These are phyloP conservation scores for Floccularia luteovirens DNA, from an alignment of 768 basidiomycete genomes.

Conservation along the genomic window DNA sequence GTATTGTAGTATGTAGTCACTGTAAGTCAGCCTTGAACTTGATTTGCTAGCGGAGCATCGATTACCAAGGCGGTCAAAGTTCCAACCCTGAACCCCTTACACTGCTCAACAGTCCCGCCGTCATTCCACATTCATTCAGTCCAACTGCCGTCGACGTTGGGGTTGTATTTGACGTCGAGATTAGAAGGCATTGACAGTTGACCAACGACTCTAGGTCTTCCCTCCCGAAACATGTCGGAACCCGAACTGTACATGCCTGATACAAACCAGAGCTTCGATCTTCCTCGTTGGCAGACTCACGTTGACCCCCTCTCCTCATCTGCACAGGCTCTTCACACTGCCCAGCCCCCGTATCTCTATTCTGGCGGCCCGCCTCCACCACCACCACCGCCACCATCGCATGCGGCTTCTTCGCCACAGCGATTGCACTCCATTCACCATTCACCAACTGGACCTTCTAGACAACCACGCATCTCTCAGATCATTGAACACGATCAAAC, in stretches of 20 bases:
- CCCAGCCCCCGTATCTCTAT: conserved; percentile 45
- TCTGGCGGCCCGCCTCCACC: conserved; percentile 49
- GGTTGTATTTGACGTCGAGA: conserved; percentile 3
- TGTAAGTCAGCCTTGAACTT: conserved; percentile 1
- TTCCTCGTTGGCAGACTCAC: conserved; percentile 69
- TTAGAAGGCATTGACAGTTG: conserved; percentile 7
- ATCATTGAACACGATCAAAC: conserved; percentile 60
- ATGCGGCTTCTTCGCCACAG: conserved; percentile 30
- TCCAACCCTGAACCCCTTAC: conserved; percentile 18
- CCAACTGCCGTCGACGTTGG: conserved; percentile 13
- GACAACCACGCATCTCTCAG: conserved; percentile 59
- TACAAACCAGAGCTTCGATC: conserved; percentile 76
- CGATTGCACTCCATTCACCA: conserved; percentile 47
- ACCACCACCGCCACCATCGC: conserved; percentile 29
- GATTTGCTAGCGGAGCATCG: conserved; percentile 13
- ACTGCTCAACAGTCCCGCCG: conserved; percentile 18
- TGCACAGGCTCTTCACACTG: conserved; percentile 44
- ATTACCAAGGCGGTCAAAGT: too few relatives aligned
- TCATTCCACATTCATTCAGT: conserved; percentile 1
- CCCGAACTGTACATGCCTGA: conserved; percentile 71
- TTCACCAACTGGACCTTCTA: conserved; percentile 29
- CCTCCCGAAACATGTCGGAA: conserved; percentile 70
- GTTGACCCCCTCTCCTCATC: conserved; percentile 45
- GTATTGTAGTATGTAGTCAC: too few relatives aligned
- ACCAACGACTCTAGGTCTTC: conserved; percentile 10